Percentiles rank a stretch among this genome's conserved stretches.
These are phyloP conservation scores for Epichloe baconii DNA, from an alignment of 2,329 filamentous ascomycete genomes.

Conservation along the genomic window DNA sequence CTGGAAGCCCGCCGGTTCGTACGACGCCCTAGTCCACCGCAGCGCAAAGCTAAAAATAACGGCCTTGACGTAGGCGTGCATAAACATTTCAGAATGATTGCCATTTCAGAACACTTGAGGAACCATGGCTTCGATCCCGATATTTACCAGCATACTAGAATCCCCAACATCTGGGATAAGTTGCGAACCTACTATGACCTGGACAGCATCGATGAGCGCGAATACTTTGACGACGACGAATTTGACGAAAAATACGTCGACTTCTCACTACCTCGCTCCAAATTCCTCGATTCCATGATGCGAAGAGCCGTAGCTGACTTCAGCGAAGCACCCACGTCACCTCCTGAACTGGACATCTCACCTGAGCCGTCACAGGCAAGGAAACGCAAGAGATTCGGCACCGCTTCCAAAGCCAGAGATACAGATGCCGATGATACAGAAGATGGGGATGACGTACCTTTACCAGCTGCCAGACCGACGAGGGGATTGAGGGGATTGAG, in stretches of 20 bases:
- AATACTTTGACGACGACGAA: conserved; percentile 49
- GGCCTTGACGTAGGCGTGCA: conserved; percentile 53
- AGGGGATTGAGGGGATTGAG: conserved; percentile 29
- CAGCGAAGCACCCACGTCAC: conserved; percentile 35
- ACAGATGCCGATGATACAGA: conserved; percentile 36
- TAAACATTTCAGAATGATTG: conserved; percentile 85
- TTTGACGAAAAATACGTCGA: conserved; percentile 50
- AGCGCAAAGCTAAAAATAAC: background rate
- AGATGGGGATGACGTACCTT: conserved; percentile 28
- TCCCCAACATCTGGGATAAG: conserved; percentile 86
- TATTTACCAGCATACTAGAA: conserved; percentile 64
- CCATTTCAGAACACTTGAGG: conserved; percentile 66
- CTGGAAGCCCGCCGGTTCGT: conserved; percentile 85
- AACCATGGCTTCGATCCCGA: conserved; percentile 68
- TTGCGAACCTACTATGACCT: conserved; percentile 75
- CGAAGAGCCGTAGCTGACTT: conserved; percentile 29
- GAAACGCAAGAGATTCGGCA: conserved; percentile 33
- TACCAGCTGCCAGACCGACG: conserved; percentile 24
- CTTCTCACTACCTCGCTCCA: conserved; percentile 44
- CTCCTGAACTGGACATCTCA: conserved; percentile 29
- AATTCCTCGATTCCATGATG: conserved; percentile 35
- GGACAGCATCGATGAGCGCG: conserved; percentile 72
- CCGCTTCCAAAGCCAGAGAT: conserved; percentile 24
- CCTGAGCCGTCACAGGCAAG: conserved; percentile 18
- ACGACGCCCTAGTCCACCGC: background rate